phyloP scores from a whole-genome alignment of 78 protist species.

The Guillardia theta region DNA sequence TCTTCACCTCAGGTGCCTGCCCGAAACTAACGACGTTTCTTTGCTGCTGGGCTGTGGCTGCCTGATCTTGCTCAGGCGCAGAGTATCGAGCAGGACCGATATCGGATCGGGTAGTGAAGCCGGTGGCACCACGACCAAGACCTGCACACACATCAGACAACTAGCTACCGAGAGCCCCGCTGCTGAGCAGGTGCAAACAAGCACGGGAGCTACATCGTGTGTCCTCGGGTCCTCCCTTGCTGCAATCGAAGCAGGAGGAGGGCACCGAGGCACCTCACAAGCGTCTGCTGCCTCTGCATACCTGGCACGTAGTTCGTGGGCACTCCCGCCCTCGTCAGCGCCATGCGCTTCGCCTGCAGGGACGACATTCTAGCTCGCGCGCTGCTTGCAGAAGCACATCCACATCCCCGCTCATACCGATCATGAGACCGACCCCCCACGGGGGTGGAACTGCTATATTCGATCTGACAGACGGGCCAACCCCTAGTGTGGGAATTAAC shows the following conservation, averaged over 20 bases:
- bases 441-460: too few relatives aligned
- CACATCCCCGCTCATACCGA: too few relatives aligned
- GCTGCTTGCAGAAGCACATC: too few relatives aligned
- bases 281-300: not conserved
- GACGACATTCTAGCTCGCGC: not conserved
- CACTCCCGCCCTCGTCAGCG: not conserved
- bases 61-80: not conserved
- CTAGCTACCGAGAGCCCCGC: not conserved
- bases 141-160: not conserved
- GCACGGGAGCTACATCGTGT: not conserved
- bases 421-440: too few relatives aligned
- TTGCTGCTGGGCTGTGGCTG: not conserved
- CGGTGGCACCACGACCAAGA: slow-evolving; percentile 32
- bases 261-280: not conserved
- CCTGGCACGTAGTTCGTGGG: slow-evolving; percentile 38
- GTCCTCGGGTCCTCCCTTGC: not conserved
- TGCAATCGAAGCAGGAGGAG: not conserved
- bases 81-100: slow-evolving; percentile 29
- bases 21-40: not conserved
- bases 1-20: not conserved
- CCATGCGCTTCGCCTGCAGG: not conserved
- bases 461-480: too few relatives aligned
- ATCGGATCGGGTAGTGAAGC: slow-evolving; percentile 32
- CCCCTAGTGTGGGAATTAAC: too few relatives aligned
- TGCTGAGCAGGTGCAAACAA: not conserved